Percentiles rank a stretch among this genome's conserved stretches.
Conservation (phyloP, 495 filamentous ascomycete genomes). For the Rusavskia elegans region DNA sequence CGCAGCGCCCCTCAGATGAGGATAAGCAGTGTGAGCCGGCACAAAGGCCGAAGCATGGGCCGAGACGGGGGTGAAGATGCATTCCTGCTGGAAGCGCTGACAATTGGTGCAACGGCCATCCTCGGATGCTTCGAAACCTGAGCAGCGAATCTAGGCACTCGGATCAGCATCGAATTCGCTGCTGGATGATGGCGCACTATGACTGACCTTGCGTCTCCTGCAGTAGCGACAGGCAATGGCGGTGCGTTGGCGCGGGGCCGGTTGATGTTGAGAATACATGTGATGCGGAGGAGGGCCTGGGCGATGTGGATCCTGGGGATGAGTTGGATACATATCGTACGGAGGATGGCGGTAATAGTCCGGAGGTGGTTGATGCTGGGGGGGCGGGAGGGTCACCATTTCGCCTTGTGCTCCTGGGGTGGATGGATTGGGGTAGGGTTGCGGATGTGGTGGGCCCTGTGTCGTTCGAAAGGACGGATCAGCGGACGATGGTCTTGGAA, state of each 20-base stretch:
- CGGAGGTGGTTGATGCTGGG: constrained; percentile 13
- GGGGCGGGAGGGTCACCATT: constrained; percentile 16
- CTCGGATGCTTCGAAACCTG: constrained; percentile 60
- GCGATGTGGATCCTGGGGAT: constrained; percentile 28
- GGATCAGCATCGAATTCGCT: constrained; percentile 8
- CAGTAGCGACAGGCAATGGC: constrained; percentile 80
- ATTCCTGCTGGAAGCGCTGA: constrained; percentile 66
- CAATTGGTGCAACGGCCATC: constrained; percentile 73
- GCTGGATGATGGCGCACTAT: neutral
- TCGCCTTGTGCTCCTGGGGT: constrained; percentile 12
- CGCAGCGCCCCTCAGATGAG: constrained; percentile 37
- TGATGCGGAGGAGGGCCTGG: constrained; percentile 19
- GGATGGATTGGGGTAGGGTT: constrained; percentile 23
- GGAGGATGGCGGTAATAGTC: constrained; percentile 26
- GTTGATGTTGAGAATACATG: constrained; percentile 45
- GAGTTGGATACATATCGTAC: constrained; percentile 30
- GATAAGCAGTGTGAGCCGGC: constrained; percentile 58
- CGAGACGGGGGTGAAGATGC: constrained; percentile 73
- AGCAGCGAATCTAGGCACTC: constrained; percentile 55
- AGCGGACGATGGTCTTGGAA: constrained; percentile 1
- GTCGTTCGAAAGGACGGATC: constrained; percentile 5
- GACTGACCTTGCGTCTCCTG: constrained; percentile 59
- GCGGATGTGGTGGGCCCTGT: constrained; percentile 18
- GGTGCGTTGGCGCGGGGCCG: constrained; percentile 62
- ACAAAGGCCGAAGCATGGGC: constrained; percentile 75